Evolutionary conservation across 73 alveolate species (phyloP).

Genomic region (Blepharisma stoltei): DNA sequence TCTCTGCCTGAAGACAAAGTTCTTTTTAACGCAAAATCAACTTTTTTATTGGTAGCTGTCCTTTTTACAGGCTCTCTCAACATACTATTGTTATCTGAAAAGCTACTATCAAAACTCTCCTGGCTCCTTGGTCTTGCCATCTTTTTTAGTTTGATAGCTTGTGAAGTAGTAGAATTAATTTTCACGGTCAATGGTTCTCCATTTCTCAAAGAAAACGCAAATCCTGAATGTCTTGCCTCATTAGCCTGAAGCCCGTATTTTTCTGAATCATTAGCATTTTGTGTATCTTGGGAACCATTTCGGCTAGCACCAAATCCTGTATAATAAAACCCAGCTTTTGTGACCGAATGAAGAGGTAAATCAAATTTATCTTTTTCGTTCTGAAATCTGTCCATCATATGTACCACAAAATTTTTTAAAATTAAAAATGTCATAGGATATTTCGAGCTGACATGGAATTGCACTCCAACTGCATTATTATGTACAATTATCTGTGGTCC

Average conservation of each 20-base stretch:
- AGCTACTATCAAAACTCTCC: too few species aligned
- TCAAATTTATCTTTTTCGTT: neutral
- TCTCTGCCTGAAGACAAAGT: neutral
- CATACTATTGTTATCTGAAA: neutral
- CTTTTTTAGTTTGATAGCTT: too few species aligned
- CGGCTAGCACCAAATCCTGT: neutral
- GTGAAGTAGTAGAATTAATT: neutral
- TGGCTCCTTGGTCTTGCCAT: neutral
- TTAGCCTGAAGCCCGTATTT: neutral
- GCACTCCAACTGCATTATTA: constrained; percentile 66
- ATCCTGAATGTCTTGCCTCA: neutral
- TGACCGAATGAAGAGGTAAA: neutral
- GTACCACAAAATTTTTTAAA: constrained; percentile 56
- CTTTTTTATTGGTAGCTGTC: neutral
- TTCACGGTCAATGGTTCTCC: neutral
- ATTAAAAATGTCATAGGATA: constrained; percentile 54
- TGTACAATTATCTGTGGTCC: constrained; percentile 85
- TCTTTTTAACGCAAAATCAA: neutral
- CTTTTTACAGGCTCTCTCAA: neutral
- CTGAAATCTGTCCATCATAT: constrained; percentile 30
- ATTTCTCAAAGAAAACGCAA: neutral
- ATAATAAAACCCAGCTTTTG: neutral
- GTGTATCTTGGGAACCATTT: neutral
- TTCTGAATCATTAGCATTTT: neutral
- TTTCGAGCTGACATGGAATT: constrained; percentile 67